phyloP scores from a whole-genome alignment of 768 basidiomycete species.

The Lactarius hatsudake region DNA sequence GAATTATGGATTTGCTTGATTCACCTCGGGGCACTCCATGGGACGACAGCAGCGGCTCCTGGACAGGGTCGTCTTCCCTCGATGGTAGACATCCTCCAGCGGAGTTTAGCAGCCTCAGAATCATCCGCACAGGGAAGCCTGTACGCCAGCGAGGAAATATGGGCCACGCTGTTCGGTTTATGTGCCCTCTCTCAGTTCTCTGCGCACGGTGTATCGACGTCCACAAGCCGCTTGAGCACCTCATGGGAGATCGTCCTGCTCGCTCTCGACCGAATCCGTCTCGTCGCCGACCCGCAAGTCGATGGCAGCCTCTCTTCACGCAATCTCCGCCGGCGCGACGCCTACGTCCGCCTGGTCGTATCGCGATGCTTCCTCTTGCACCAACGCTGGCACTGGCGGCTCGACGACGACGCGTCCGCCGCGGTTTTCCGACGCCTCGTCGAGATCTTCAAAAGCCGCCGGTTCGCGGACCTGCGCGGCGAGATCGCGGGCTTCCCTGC shows the following conservation, averaged over 20 bases:
- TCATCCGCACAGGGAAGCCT: conserved; percentile 33
- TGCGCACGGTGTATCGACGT: conserved; percentile 44
- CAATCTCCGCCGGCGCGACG: conserved; percentile 55
- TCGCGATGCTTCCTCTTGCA: conserved; percentile 72
- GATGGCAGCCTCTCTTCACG: conserved; percentile 41
- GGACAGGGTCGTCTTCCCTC: conserved; percentile 45
- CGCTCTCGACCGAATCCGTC: conserved; percentile 58
- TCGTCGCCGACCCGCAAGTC: conserved; percentile 46
- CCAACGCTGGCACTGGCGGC: conserved; percentile 73
- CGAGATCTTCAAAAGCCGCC: conserved; percentile 72
- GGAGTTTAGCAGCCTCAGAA: conserved; percentile 33
- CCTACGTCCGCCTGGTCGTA: conserved; percentile 66
- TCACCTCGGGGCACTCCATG: conserved; percentile 36
- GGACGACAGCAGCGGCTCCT: conserved; percentile 20
- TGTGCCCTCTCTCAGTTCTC: conserved; percentile 82
- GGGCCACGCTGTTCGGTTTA: conserved; percentile 66
- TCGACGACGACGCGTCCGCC: conserved; percentile 53
- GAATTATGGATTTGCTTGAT: conserved; percentile 77
- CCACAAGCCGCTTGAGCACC: conserved; percentile 43
- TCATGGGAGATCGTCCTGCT: conserved; percentile 64
- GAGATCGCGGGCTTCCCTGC: conserved; percentile 64
- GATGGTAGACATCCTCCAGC: conserved; percentile 34
- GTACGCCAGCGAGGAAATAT: conserved; percentile 62
- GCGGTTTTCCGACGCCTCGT: conserved; percentile 60
- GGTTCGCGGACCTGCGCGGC: conserved; percentile 66